Evolutionary conservation across 106 monocot species (phyloP), one percentile per base, ranked within the genome.

Genomic region (Acorus gramineus): DNA sequence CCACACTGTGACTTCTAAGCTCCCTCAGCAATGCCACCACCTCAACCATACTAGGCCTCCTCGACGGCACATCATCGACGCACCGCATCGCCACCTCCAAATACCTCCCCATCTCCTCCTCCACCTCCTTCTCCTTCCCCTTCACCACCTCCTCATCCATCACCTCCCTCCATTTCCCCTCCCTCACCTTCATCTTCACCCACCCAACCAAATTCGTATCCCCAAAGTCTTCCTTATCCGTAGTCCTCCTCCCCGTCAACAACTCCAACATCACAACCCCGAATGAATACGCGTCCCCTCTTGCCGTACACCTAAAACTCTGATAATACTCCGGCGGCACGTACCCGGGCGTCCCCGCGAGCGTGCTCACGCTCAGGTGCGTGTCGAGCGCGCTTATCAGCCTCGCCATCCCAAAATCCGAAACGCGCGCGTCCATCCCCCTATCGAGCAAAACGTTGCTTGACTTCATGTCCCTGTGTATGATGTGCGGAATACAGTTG

Each of bases 261-360:
- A 90, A 69, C 75, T 90, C 90, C 11, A 90, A 75, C 75, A 86
- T 49, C 61, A 90, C 86, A 2, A 86, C 90, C 10, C 90, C 90
- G 56, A 90, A 83, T 7, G 90, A 90, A 67, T 90, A 90, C 12
- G 86, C 85, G 51, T 90, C 90, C 2, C 90, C 90, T 60, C 78
- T 85, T 1, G 83, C 71, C 1, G 86, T 90, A 68, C 90, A 90
- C 42, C 90, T 74, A 60, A 90, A 90, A 62, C 89, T 89, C 79
- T 89, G 89, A 65, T 89, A 89, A 63, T 89, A 89, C 79, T 89
- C 88, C 46, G 84, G 88, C 12, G 89, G 89, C 57, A 89, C 89
- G 56, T 89, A 89, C 4, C 89, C 89, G 0, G 89, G 89, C 5
- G 90, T 90, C 2, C 90, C 90, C 2, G 90, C 90, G 9, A 90